phyloP scores from a whole-genome alignment of 768 basidiomycete genomes.

The Mycena crocata region DNA sequence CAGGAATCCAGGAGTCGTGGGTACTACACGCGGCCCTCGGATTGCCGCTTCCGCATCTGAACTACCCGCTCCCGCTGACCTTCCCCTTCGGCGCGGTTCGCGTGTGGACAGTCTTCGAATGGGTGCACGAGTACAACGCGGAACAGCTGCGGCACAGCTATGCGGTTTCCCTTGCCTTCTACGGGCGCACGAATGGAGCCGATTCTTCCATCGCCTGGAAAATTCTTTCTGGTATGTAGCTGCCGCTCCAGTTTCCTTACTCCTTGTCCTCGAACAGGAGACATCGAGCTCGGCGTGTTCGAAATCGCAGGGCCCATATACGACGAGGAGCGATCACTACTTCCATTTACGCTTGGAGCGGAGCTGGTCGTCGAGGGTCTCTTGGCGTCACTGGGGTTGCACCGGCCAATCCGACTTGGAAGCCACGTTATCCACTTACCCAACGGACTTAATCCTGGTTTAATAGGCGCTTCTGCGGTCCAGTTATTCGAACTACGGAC shows the following conservation, averaged over 20 bases:
- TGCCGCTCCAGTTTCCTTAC: too few relatives aligned
- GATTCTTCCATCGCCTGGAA: conserved; percentile 25
- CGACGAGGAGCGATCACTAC: neutral
- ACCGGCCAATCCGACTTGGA: conserved; percentile 9
- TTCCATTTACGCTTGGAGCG: conserved; percentile 21
- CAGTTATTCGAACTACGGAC: conserved; percentile 23
- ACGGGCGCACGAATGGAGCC: conserved; percentile 15
- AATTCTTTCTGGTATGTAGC: conserved; percentile 3
- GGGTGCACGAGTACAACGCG: conserved; percentile 26
- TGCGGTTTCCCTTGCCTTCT: conserved; percentile 10
- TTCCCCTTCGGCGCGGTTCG: conserved; percentile 18
- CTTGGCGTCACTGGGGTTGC: conserved; percentile 15
- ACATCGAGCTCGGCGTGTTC: conserved; percentile 20
- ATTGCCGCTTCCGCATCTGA: neutral
- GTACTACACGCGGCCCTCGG: neutral
- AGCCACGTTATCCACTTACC: conserved; percentile 7
- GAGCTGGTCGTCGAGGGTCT: conserved; percentile 24
- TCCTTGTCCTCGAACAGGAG: neutral
- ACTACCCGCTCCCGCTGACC: conserved; percentile 9
- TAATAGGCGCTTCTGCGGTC: neutral
- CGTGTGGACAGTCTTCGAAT: conserved; percentile 8
- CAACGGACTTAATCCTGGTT: too few relatives aligned
- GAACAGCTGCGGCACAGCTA: conserved; percentile 14
- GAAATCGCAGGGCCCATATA: conserved; percentile 22
- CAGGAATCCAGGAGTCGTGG: conserved; percentile 1